A percentile compares a stretch with the other conserved stretches of the same genome.
Evolutionary conservation across 2,329 filamentous ascomycete genomes (phyloP).

Genomic region (Colletotrichum melonis): DNA sequence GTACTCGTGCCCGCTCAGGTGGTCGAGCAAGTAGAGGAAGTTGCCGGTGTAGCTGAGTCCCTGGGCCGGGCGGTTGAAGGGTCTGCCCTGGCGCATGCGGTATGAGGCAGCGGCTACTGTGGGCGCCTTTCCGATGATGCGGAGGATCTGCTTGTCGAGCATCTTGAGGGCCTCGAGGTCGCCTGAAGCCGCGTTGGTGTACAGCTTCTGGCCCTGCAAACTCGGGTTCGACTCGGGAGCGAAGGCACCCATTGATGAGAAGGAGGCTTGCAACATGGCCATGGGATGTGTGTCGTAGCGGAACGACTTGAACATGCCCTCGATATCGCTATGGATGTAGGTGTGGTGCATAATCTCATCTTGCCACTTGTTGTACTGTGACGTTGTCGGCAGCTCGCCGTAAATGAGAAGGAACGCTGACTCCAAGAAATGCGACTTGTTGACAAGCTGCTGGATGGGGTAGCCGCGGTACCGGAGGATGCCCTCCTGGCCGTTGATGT

Average conservation of each 20-base stretch:
- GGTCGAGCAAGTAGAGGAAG: slow-evolving; percentile 64
- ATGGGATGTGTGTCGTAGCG: slow-evolving; percentile 64
- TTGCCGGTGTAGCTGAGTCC: slow-evolving; percentile 65
- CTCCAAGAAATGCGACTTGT: slow-evolving; percentile 62
- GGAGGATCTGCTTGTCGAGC: slow-evolving; percentile 64
- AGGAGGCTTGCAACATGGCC: slow-evolving; percentile 62
- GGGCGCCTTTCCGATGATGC: slow-evolving; percentile 63
- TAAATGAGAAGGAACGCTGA: slow-evolving; percentile 62
- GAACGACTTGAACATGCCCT: slow-evolving; percentile 62
- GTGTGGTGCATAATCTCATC: slow-evolving; percentile 64
- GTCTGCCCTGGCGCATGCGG: slow-evolving; percentile 62
- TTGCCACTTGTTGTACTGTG: slow-evolving; percentile 55
- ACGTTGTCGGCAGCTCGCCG: slow-evolving; percentile 57
- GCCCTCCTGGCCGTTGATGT: slow-evolving; percentile 64
- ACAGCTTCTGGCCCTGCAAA: slow-evolving; percentile 61
- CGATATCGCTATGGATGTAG: slow-evolving; percentile 60
- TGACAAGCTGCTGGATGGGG: slow-evolving; percentile 62
- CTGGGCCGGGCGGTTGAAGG: slow-evolving; percentile 60
- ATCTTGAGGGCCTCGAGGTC: slow-evolving; percentile 53
- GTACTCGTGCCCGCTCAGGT: slow-evolving; percentile 59
- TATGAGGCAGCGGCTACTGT: slow-evolving; percentile 63
- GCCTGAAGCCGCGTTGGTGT: slow-evolving; percentile 56
- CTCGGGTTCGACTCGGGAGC: slow-evolving; percentile 63
- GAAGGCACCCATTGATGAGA: slow-evolving; percentile 61
- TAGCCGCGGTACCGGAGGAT: slow-evolving; percentile 64